These are phyloP conservation scores for Flagelloscypha sp. DNA, from an alignment of 768 basidiomycete species.

Conservation along the genomic window DNA sequence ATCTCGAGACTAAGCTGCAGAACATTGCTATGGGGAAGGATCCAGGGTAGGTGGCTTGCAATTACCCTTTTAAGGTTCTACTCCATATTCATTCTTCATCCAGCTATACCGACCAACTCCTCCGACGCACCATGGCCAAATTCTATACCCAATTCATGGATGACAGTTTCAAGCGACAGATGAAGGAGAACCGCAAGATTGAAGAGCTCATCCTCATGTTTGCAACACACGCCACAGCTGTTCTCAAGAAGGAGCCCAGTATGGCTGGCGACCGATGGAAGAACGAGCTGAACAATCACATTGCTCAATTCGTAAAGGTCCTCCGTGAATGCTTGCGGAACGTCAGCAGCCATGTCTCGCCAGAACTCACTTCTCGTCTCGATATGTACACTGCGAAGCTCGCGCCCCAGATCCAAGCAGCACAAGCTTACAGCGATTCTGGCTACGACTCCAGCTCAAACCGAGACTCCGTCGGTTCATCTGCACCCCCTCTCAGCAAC, in stretches of 20 bases:
- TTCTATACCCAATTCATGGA: constrained; percentile 89
- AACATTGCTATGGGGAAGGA: constrained; percentile 93
- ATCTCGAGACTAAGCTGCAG: constrained; percentile 82
- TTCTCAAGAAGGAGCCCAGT: constrained; percentile 84
- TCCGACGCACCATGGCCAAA: constrained; percentile 82
- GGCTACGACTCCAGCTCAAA: constrained; percentile 59
- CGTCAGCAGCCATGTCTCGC: constrained; percentile 70
- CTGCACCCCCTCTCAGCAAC: constrained; percentile 29
- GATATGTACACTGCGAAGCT: constrained; percentile 81
- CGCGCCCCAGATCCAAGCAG: no score
- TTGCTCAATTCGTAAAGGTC: constrained; percentile 80
- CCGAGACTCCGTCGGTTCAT: constrained; percentile 42
- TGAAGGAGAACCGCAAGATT: constrained; percentile 95
- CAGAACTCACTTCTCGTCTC: constrained; percentile 73
- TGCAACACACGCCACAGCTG: constrained; percentile 80
- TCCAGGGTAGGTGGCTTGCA: constrained; percentile 52
- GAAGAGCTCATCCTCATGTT: constrained; percentile 97
- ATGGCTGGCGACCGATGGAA: constrained; percentile 88
- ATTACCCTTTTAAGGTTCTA: constrained; percentile 1
- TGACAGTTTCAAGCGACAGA: constrained; percentile 76
- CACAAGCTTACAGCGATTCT: constrained; percentile 50
- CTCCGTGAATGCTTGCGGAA: constrained; percentile 70
- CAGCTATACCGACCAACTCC: constrained; percentile 85
- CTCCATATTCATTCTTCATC: no score
- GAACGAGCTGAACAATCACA: constrained; percentile 84